Percentiles rank a stretch among this genome's conserved stretches.
Conservation (phyloP, 2,329 filamentous ascomycete genomes). For the Leptographium procerum region DNA sequence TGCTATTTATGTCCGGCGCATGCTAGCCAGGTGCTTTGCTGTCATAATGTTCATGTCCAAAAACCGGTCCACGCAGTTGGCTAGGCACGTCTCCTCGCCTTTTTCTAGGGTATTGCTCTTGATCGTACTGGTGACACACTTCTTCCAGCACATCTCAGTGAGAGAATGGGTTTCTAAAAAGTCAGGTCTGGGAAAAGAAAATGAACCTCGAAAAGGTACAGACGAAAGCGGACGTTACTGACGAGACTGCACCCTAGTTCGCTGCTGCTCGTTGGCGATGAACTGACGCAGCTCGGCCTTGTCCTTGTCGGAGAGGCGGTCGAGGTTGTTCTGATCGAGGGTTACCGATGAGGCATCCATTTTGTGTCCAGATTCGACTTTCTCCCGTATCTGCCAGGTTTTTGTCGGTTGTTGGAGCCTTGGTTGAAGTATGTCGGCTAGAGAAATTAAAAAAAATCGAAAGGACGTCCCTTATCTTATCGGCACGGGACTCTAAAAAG, state of each 20-base stretch:
- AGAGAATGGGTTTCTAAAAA: slow-evolving; percentile 39
- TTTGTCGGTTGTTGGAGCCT: not conserved
- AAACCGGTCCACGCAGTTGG: slow-evolving; percentile 90
- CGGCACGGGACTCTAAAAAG: slow-evolving; percentile 3
- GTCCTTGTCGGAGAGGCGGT: slow-evolving; percentile 67
- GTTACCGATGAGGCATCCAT: slow-evolving; percentile 7
- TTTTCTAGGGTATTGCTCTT: slow-evolving; percentile 61
- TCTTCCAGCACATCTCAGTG: slow-evolving; percentile 81
- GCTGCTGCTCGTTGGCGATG: slow-evolving; percentile 73
- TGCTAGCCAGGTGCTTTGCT: slow-evolving; percentile 68
- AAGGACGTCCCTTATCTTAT: slow-evolving; percentile 12
- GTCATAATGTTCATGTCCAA: slow-evolving; percentile 79
- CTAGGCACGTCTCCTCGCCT: slow-evolving; percentile 70
- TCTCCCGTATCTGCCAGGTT: not conserved
- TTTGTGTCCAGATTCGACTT: not conserved
- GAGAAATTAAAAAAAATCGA: slow-evolving; percentile 7
- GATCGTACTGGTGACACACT: slow-evolving; percentile 72
- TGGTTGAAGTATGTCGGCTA: not conserved
- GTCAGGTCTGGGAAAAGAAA: not conserved
- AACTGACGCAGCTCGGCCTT: slow-evolving; percentile 83
- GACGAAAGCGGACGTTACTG: slow-evolving; percentile 22
- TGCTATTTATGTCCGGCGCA: slow-evolving; percentile 24
- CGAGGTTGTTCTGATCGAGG: slow-evolving; percentile 50
- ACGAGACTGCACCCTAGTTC: slow-evolving; percentile 56
- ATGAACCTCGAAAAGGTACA: not conserved